Evolutionary conservation across 1,284 basidiomycete genomes (phyloP).

Genomic region (Fomitiporia mediterranea): DNA sequence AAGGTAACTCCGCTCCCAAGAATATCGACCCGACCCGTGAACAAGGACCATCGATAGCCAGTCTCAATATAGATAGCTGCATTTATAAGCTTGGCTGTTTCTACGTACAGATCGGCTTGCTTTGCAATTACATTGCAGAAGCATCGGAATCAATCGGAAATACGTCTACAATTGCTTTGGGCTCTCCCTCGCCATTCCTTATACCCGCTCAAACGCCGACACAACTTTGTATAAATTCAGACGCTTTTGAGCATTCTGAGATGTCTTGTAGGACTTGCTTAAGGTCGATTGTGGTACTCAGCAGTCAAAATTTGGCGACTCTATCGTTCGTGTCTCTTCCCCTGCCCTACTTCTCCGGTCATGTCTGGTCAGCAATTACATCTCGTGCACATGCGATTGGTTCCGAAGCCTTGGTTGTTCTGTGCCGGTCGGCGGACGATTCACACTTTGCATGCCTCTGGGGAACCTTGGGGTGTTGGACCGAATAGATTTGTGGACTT

Average conservation of each 20-base stretch:
- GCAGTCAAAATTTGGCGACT: neutral
- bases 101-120: no score
- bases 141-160: neutral
- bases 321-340: neutral
- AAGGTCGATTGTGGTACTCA: neutral
- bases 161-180: neutral
- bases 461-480: no score
- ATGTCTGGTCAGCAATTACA: neutral
- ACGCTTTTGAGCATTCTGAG: neutral
- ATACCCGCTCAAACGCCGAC: conserved; percentile 4
- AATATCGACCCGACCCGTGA: neutral
- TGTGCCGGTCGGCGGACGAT: no score
- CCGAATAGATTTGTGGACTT: neutral
- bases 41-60: neutral
- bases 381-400: neutral
- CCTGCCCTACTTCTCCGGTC: no score
- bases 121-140: neutral
- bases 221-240: neutral
- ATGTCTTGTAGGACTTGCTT: neutral
- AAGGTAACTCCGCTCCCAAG: neutral
- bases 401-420: neutral
- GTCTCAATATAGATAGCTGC: no score
- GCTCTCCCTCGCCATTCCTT: neutral
- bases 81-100: no score
- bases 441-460: no score